Evolutionary conservation across 768 basidiomycete species (phyloP).

Genomic region (Boletus rubescentipes): DNA sequence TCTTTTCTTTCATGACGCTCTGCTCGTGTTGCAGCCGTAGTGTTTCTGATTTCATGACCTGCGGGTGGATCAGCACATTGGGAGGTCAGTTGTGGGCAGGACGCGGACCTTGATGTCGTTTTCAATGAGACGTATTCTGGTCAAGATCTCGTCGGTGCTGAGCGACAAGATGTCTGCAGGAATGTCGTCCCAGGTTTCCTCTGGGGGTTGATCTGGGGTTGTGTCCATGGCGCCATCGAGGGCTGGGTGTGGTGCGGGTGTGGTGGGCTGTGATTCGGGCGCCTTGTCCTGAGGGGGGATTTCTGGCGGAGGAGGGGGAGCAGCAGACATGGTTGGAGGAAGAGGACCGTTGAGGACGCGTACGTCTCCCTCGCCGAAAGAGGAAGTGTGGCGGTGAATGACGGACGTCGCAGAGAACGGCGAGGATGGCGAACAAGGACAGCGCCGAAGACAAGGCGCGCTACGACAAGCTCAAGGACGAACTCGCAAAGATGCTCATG

Average conservation of each 20-base stretch:
- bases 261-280: conserved; percentile 40
- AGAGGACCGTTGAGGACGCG: conserved; percentile 23
- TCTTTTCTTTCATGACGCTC: conserved; percentile 96
- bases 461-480: conserved; percentile 73
- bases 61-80: background rate
- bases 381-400: conserved; percentile 22
- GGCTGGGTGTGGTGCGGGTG: conserved; percentile 30
- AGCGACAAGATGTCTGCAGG: conserved; percentile 82
- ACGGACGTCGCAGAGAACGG: background rate
- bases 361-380: conserved; percentile 25
- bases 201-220: conserved; percentile 63
- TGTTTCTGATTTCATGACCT: conserved; percentile 98
- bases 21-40: conserved; percentile 91
- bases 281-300: conserved; percentile 49
- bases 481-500: conserved; percentile 68
- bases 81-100: background rate
- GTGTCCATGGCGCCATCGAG: conserved; percentile 64
- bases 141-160: conserved; percentile 82
- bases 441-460: conserved; percentile 67
- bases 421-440: conserved; percentile 39
- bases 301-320: conserved; percentile 50
- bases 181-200: conserved; percentile 90
- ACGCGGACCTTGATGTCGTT: conserved; percentile 87
- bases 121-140: conserved; percentile 89
- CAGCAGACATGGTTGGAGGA: conserved; percentile 50